Evolutionary conservation across 2,329 filamentous ascomycete species (phyloP).

Genomic region (Didymella lethalis): DNA sequence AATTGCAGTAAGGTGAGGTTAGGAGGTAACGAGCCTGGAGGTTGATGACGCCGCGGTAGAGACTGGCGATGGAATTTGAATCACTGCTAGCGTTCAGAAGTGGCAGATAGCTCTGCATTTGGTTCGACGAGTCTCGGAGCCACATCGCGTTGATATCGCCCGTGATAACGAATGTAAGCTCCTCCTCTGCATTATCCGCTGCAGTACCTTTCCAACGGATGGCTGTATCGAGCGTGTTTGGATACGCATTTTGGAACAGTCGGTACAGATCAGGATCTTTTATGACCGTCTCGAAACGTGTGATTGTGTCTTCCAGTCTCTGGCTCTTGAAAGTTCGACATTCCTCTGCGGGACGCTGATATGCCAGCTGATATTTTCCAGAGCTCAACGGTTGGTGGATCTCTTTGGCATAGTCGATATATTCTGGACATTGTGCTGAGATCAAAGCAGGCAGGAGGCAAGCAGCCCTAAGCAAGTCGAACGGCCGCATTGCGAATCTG

Average conservation of each 20-base stretch:
- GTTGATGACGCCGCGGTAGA: conserved; percentile 76
- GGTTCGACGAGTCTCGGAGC: conserved; percentile 67
- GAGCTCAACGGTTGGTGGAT: conserved; percentile 55
- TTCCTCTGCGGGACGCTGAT: conserved; percentile 53
- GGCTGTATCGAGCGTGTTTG: conserved; percentile 78
- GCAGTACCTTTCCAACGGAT: conserved; percentile 72
- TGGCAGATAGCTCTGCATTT: conserved; percentile 73
- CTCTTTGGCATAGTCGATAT: conserved; percentile 52
- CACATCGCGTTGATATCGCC: conserved; percentile 67
- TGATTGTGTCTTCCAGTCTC: conserved; percentile 52
- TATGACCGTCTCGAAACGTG: conserved; percentile 50
- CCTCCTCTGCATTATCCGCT: conserved; percentile 66
- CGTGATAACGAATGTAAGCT: conserved; percentile 68
- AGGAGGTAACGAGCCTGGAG: conserved; percentile 73
- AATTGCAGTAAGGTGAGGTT: conserved; percentile 64
- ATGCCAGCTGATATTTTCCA: conserved; percentile 56
- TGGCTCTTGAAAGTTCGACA: conserved; percentile 59
- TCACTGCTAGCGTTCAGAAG: conserved; percentile 64
- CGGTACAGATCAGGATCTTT: conserved; percentile 68
- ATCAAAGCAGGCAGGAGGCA: conserved; percentile 35
- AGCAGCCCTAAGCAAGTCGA: conserved; percentile 24
- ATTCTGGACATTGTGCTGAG: conserved; percentile 54
- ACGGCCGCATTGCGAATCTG: conserved; percentile 35
- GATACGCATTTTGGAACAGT: conserved; percentile 75
- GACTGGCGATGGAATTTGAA: conserved; percentile 67